Percentiles rank a stretch among this genome's conserved stretches.
These are phyloP conservation scores for Podila epicladia DNA, from an alignment of 192 early-diverging fungal genomes.

Conservation along the genomic window DNA sequence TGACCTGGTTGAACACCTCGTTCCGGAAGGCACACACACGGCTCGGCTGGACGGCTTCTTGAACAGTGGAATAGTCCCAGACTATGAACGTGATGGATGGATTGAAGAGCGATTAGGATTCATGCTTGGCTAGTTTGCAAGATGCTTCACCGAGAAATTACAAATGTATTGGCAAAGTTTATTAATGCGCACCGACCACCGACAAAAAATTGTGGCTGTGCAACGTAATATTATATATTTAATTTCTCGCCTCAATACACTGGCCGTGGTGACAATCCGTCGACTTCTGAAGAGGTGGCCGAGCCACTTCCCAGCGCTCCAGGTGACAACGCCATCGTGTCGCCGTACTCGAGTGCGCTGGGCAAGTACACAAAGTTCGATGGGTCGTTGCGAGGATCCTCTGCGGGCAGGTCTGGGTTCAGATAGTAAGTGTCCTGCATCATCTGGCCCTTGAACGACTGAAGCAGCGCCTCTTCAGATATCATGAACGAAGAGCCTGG, in stretches of 20 bases:
- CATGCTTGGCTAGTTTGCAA: no score
- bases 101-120: no score
- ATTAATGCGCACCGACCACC: no score
- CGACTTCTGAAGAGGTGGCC: slow-evolving; percentile 15
- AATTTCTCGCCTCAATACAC: background rate
- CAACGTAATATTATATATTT: no score
- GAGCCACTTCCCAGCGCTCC: slow-evolving; percentile 6
- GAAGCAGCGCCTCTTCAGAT: slow-evolving; percentile 5
- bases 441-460: slow-evolving; percentile 16
- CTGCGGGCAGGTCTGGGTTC: slow-evolving; percentile 13
- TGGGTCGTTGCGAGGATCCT: slow-evolving; percentile 20
- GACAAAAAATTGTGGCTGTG: no score
- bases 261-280: slow-evolving; percentile 20
- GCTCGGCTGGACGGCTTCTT: no score
- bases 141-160: no score
- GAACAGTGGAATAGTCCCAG: no score
- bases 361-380: slow-evolving; percentile 18
- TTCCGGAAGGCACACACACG: no score
- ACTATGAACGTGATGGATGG: no score
- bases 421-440: slow-evolving; percentile 16
- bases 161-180: no score
- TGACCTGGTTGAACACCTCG: no score
- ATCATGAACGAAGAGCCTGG: slow-evolving; percentile 8
- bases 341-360: slow-evolving; percentile 18
- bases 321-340: slow-evolving; percentile 12